phyloP scores from a whole-genome alignment of 768 basidiomycete genomes.

The Trametes maxima region DNA sequence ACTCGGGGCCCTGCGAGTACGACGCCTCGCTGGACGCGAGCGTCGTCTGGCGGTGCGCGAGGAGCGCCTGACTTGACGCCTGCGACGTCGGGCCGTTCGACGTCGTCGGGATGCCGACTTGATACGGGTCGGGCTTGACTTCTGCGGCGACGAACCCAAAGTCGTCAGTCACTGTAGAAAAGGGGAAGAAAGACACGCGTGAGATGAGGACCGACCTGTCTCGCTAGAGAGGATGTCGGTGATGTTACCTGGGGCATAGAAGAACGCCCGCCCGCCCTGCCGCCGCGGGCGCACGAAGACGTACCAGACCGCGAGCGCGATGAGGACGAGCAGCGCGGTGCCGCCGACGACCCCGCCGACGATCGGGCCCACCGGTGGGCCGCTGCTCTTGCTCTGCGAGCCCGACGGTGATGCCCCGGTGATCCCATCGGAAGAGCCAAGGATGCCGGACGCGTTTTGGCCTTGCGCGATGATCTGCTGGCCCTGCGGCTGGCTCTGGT shows the following conservation, averaged over 20 bases:
- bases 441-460: not conserved
- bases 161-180: not conserved
- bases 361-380: constrained; percentile 1
- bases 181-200: not conserved
- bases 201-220: not conserved
- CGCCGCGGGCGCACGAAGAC: constrained; percentile 9
- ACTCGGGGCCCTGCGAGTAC: not conserved
- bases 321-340: not conserved
- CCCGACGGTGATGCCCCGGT: not conserved
- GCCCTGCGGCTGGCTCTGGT: not conserved
- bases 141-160: not conserved
- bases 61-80: not conserved
- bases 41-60: not conserved
- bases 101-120: not conserved
- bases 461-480: not conserved
- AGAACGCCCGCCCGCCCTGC: constrained; percentile 8
- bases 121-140: constrained; percentile 5
- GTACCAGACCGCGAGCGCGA: constrained; percentile 8
- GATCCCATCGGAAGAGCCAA: not conserved
- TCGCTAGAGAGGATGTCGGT: constrained; percentile 8
- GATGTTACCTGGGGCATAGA: constrained; percentile 10
- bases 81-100: not conserved
- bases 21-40: not conserved
- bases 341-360: constrained; percentile 6
- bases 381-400: not conserved